These are phyloP conservation scores for Notholithocarpus densiflorus DNA, from an alignment of 306 rosid species.

Conservation along the genomic window DNA sequence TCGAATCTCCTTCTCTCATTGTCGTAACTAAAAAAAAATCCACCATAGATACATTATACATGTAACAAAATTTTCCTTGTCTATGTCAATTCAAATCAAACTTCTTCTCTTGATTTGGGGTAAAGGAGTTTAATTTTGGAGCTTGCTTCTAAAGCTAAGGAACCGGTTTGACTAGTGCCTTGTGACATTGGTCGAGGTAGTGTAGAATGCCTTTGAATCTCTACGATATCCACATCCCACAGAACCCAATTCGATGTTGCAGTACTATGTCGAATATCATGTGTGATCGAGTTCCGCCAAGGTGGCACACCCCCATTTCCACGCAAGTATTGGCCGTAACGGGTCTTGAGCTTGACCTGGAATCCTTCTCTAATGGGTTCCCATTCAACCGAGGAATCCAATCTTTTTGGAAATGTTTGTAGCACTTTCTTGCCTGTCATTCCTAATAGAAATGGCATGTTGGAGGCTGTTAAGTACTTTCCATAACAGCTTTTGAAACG, in stretches of 20 bases:
- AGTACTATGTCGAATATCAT: slow-evolving; percentile 59
- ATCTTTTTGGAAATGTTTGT: slow-evolving; percentile 53
- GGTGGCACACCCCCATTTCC: slow-evolving; percentile 86
- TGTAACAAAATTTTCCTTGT: too few species aligned
- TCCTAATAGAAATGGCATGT: slow-evolving; percentile 60
- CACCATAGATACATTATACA: too few species aligned
- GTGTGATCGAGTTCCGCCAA: slow-evolving; percentile 84
- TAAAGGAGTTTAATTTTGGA: slow-evolving; percentile 37
- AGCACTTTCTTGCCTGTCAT: slow-evolving; percentile 67
- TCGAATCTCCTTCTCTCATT: too few species aligned
- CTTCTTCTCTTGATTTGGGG: slow-evolving; percentile 32
- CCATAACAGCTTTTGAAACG: slow-evolving; percentile 71
- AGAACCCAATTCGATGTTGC: slow-evolving; percentile 67
- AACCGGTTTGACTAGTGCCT: slow-evolving; percentile 19
- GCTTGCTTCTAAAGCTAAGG: slow-evolving; percentile 1
- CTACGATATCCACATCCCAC: slow-evolving; percentile 76
- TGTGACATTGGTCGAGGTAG: slow-evolving; percentile 13
- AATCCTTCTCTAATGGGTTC: slow-evolving; percentile 74
- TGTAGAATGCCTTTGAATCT: slow-evolving; percentile 24
- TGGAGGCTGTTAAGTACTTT: slow-evolving; percentile 74
- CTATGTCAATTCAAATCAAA: slow-evolving; percentile 8
- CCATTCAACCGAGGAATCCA: slow-evolving; percentile 84
- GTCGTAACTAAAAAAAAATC: too few species aligned
- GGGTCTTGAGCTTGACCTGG: slow-evolving; percentile 63
- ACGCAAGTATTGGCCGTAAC: slow-evolving; percentile 66